A percentile compares a stretch with the other conserved stretches of the same genome.
phyloP scores from a whole-genome alignment of 805 yeast species.

The Aciculoconidium aculeatum region DNA sequence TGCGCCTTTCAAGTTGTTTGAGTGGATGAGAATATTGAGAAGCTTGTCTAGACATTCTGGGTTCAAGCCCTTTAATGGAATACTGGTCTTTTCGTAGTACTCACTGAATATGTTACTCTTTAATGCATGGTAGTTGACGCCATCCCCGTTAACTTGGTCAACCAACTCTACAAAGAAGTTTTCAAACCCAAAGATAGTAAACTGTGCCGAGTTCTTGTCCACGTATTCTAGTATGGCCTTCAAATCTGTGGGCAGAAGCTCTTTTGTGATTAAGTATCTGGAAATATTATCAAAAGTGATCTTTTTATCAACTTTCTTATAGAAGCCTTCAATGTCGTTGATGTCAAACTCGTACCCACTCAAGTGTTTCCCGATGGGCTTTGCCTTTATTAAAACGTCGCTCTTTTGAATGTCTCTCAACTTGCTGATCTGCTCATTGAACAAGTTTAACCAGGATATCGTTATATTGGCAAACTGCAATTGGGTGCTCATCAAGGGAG shows the following conservation, averaged over 20 bases:
- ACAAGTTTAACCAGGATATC: conserved; percentile 24
- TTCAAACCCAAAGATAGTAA: conserved; percentile 5
- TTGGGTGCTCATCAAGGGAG: conserved; percentile 11
- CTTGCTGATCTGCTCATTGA: conserved; percentile 14
- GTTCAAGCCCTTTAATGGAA: no score
- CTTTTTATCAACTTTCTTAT: background rate
- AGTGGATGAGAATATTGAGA: conserved; percentile 4
- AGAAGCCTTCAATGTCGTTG: conserved; percentile 5
- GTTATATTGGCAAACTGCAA: conserved; percentile 25
- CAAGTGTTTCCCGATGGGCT: background rate
- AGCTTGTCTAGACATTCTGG: conserved; percentile 2
- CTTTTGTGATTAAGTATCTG: conserved; percentile 1
- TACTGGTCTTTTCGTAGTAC: no score
- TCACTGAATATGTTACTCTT: no score
- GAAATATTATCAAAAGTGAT: conserved; percentile 4
- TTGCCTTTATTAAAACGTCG: background rate
- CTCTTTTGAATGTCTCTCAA: conserved; percentile 12
- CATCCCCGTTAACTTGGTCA: no score
- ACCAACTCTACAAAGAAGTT: conserved; percentile 9
- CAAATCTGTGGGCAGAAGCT: conserved; percentile 2
- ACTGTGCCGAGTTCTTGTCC: conserved; percentile 1
- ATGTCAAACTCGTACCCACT: background rate
- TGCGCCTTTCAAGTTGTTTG: conserved; percentile 2
- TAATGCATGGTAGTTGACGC: no score
- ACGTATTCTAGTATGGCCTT: conserved; percentile 3